phyloP scores from a whole-genome alignment of 208 protist species.

The Wallacemonas collosoma region DNA sequence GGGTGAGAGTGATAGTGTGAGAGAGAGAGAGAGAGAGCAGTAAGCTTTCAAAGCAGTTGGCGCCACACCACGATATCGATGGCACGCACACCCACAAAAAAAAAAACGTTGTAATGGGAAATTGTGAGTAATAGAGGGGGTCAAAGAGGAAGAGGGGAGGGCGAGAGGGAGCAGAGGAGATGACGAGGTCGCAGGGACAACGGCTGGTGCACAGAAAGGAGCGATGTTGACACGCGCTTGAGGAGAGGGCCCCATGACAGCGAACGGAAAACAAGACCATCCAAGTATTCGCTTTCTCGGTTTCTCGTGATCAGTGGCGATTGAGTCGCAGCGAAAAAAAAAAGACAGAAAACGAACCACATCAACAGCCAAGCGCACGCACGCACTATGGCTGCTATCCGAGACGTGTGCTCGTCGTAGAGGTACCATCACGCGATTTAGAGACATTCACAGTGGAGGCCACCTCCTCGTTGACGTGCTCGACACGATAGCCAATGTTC shows the following conservation, averaged over 20 bases:
- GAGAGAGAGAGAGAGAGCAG: neutral
- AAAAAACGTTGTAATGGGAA: neutral
- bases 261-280: too few relatives aligned
- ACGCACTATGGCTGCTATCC: neutral
- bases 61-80: neutral
- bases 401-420: constrained; percentile 8
- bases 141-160: too few relatives aligned
- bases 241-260: too few relatives aligned
- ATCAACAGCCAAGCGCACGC: neutral
- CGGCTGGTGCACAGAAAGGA: too few relatives aligned
- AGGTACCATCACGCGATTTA: constrained; percentile 1
- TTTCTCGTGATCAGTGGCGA: too few relatives aligned
- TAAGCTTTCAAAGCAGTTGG: neutral
- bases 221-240: too few relatives aligned
- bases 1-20: neutral
- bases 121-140: neutral
- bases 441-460: constrained; percentile 25
- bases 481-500: constrained; percentile 79
- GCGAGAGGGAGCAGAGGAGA: too few relatives aligned
- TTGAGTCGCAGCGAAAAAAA: neutral
- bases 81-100: neutral
- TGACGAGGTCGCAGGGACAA: too few relatives aligned
- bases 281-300: too few relatives aligned
- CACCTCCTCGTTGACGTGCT: constrained; percentile 43
- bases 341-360: neutral